These are phyloP conservation scores for Penicillium steckii DNA, from an alignment of 495 filamentous ascomycete genomes.

Conservation along the genomic window DNA sequence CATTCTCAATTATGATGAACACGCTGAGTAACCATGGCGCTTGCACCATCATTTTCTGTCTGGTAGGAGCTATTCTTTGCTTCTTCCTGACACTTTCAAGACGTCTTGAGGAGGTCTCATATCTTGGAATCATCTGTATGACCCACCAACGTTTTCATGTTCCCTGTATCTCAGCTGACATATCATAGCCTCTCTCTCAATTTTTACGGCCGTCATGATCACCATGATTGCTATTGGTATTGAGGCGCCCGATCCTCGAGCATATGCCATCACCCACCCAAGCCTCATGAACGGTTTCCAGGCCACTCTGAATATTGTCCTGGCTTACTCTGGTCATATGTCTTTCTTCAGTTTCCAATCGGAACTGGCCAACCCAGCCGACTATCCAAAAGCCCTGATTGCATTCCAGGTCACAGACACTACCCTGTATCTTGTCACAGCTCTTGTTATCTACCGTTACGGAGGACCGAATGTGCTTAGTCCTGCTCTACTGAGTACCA, in stretches of 20 bases:
- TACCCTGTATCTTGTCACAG: slow-evolving; percentile 63
- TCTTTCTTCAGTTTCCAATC: slow-evolving; percentile 74
- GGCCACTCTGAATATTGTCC: slow-evolving; percentile 71
- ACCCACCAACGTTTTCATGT: background rate
- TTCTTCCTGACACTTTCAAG: slow-evolving; percentile 16
- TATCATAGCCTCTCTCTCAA: slow-evolving; percentile 35
- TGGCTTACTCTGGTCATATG: slow-evolving; percentile 66
- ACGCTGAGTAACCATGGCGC: slow-evolving; percentile 59
- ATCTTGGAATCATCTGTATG: slow-evolving; percentile 8
- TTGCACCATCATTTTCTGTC: slow-evolving; percentile 66
- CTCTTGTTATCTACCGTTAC: slow-evolving; percentile 68
- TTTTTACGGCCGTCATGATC: slow-evolving; percentile 62
- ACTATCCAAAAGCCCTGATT: slow-evolving; percentile 62
- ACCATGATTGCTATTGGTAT: slow-evolving; percentile 63
- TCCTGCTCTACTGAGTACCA: slow-evolving; percentile 67
- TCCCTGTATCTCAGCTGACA: slow-evolving; percentile 45
- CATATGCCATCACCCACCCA: slow-evolving; percentile 16
- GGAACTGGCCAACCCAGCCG: slow-evolving; percentile 65
- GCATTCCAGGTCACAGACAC: slow-evolving; percentile 61
- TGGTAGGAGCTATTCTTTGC: slow-evolving; percentile 22
- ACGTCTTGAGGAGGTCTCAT: slow-evolving; percentile 14
- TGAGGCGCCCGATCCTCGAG: slow-evolving; percentile 24
- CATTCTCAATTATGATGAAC: slow-evolving; percentile 70
- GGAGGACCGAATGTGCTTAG: slow-evolving; percentile 63
- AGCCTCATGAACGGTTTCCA: slow-evolving; percentile 43